Evolutionary conservation across 2,329 filamentous ascomycete species (phyloP).

Genomic region (Periconia macrospinosa): DNA sequence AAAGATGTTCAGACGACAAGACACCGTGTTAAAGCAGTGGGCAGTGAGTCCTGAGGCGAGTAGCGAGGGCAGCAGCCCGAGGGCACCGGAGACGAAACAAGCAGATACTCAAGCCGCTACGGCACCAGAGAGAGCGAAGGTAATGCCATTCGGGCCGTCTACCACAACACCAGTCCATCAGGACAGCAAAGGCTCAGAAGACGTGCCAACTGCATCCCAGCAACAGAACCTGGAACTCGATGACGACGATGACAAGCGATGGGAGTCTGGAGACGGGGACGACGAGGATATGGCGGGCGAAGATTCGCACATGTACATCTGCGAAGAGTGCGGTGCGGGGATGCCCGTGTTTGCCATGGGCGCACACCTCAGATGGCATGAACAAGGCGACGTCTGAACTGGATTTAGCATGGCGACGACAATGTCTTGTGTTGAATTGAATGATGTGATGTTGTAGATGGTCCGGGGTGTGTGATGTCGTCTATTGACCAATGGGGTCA

Average conservation of each 20-base stretch:
- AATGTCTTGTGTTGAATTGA: too few species aligned
- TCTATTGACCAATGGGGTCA: too few species aligned
- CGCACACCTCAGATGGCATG: slow-evolving; percentile 60
- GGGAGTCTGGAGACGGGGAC: slow-evolving; percentile 16
- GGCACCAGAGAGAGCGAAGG: slow-evolving; percentile 10
- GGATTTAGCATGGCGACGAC: too few species aligned
- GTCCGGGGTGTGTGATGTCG: too few species aligned
- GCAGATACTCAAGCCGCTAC: slow-evolving; percentile 5
- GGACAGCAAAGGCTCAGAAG: slow-evolving; percentile 33
- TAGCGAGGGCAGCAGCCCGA: too few species aligned
- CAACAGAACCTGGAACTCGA: slow-evolving; percentile 15
- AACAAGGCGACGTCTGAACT: slow-evolving; percentile 25
- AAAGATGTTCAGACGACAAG: slow-evolving; percentile 79
- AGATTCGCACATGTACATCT: slow-evolving; percentile 37
- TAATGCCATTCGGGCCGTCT: not conserved
- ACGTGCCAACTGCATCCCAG: slow-evolving; percentile 30
- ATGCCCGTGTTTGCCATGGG: slow-evolving; percentile 62
- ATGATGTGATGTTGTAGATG: too few species aligned
- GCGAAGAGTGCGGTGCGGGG: slow-evolving; percentile 54
- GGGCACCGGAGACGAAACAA: not conserved
- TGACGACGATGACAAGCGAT: slow-evolving; percentile 9
- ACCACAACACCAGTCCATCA: not conserved
- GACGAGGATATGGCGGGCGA: slow-evolving; percentile 35
- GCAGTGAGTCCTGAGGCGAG: slow-evolving; percentile 43
- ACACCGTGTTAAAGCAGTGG: slow-evolving; percentile 69